Percentiles rank a stretch among this genome's conserved stretches.
These are phyloP conservation scores for Suhomyces bribrorum DNA, from an alignment of 1,139 yeast species.

Conservation along the genomic window DNA sequence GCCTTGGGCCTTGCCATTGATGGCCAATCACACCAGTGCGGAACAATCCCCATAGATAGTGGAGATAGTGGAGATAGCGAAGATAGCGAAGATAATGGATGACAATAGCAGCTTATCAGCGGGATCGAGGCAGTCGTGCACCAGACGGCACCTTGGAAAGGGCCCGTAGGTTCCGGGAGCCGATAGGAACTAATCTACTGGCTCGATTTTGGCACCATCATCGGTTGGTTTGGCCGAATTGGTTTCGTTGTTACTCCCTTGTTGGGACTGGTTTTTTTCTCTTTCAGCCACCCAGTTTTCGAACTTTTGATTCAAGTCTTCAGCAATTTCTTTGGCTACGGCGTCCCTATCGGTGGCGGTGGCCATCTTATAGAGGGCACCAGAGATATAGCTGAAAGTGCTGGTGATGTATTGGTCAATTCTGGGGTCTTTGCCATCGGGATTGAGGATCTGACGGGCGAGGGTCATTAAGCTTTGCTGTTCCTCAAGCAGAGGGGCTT, in stretches of 20 bases:
- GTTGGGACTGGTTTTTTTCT: conserved; percentile 14
- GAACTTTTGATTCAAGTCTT: conserved; percentile 34
- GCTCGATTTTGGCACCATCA: neutral
- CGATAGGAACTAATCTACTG: too few species aligned
- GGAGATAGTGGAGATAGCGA: too few species aligned
- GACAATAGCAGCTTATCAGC: too few species aligned
- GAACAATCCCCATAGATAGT: too few species aligned
- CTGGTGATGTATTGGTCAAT: conserved; percentile 32
- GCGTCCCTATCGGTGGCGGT: conserved; percentile 33
- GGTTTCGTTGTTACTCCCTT: too few species aligned
- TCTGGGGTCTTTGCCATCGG: conserved; percentile 30
- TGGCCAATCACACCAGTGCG: too few species aligned
- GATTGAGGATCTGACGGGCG: conserved; percentile 27
- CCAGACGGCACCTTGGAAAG: too few species aligned
- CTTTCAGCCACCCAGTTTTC: conserved; percentile 32
- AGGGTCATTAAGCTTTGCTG: conserved; percentile 20
- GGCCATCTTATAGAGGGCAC: conserved; percentile 32
- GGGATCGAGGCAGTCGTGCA: too few species aligned
- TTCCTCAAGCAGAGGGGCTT: conserved; percentile 20
- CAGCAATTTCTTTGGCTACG: conserved; percentile 41
- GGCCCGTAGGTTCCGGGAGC: too few species aligned
- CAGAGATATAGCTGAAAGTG: conserved; percentile 32
- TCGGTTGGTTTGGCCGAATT: too few species aligned
- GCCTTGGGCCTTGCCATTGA: too few species aligned
- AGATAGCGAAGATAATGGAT: too few species aligned